A percentile compares a stretch with the other conserved stretches of the same genome.
These are phyloP conservation scores for Candida piceae DNA, from an alignment of 805 yeast genomes.

Conservation along the genomic window DNA sequence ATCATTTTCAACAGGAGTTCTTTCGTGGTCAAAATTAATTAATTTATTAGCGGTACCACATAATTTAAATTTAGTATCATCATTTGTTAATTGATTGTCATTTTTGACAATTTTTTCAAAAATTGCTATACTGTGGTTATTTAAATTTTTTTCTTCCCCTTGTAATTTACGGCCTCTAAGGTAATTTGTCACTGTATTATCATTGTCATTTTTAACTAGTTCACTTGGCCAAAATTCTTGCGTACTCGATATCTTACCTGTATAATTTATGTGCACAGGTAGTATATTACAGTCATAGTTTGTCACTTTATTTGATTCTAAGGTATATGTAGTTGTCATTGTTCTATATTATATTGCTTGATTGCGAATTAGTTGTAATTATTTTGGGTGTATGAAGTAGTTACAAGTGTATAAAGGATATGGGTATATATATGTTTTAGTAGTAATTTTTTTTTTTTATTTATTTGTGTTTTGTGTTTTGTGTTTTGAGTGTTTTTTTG, in stretches of 20 bases:
- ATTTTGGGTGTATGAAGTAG: no score
- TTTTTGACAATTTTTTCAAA: no score
- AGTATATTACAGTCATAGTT: not conserved
- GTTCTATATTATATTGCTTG: no score
- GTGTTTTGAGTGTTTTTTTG: no score
- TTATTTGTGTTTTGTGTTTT: no score
- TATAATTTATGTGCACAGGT: slow-evolving; percentile 14
- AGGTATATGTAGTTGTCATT: no score
- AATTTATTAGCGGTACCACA: slow-evolving; percentile 9
- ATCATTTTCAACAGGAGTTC: slow-evolving; percentile 14
- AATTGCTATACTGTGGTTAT: no score
- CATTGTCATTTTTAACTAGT: slow-evolving; percentile 1
- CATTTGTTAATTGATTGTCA: slow-evolving; percentile 4
- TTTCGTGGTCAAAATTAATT: slow-evolving; percentile 20
- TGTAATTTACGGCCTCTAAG: slow-evolving; percentile 19
- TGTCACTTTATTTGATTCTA: slow-evolving; percentile 3
- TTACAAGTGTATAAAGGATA: no score
- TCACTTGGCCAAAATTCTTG: slow-evolving; percentile 10
- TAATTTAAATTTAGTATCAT: slow-evolving; percentile 5
- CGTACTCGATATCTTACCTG: slow-evolving; percentile 7
- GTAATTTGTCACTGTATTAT: slow-evolving; percentile 9
- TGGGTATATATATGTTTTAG: no score
- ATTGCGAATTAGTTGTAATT: no score
- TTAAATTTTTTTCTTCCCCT: slow-evolving; percentile 14
- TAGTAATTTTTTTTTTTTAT: no score